Evolutionary conservation across 208 protist genomes (phyloP), one percentile per base, ranked within the genome.

Genomic region (Trypanosomatidae sp.): DNA sequence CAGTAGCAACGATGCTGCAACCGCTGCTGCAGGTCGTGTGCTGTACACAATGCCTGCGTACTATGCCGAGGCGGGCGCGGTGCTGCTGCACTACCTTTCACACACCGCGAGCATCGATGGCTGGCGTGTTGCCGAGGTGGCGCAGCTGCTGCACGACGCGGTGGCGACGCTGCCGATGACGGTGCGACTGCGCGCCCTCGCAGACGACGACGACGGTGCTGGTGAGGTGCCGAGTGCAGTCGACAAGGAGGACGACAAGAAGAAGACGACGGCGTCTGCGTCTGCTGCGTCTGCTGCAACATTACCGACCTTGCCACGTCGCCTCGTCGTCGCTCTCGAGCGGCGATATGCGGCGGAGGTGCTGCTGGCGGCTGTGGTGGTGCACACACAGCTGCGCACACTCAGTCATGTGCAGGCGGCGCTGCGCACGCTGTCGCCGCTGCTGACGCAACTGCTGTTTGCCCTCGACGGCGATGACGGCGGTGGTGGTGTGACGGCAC

Each of bases 271-370:
- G 30, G 11, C 30, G 11, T 35, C 11, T n/a, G n/a, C 30, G 30
- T 35, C 28, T 18, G 13, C 21, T 0, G 0, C 57, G 25, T 42
- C 42, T 16, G 26, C 30, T 35, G 30, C 30, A 35, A 35, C n/a
- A n/a, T 4, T 53, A 57, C 45, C 27, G 20, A 32, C 48, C 79
- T 1, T 59, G 71, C 15, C 46, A 43, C 4, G 48, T 54, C n/a
- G n/a, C 7, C 64, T 69, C 15, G 78, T 80, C 11, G 27, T 56
- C 4, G 43, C 56, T 30, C 46, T 84, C 13, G 30, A 74, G 33
- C 24, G 49, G n/a, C 73, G 82, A 16, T 91, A 88, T 25, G 33
- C 58, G 3, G 66, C 59, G 4, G 76, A 91, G 45, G 76, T 87
- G 30, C 66, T 91, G 8, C 59, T 91, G 2, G 71, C 74, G 4